Conservation (phyloP, 1,139 yeast genomes). For the Starmera stellimalicola region DNA sequence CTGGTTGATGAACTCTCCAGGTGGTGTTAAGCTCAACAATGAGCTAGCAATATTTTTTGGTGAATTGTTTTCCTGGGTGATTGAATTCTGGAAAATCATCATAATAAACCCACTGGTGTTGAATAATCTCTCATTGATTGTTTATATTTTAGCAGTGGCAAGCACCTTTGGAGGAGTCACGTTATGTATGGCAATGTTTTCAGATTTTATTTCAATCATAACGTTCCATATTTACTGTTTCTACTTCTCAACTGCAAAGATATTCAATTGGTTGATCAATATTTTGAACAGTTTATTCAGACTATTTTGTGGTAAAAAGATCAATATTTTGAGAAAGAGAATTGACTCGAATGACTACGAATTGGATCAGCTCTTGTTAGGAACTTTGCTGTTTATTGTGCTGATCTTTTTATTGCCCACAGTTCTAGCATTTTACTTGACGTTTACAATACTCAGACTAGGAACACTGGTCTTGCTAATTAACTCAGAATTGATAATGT, state of each 20-base stretch:
- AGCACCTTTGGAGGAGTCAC: constrained; percentile 52
- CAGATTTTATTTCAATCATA: constrained; percentile 55
- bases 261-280: constrained; percentile 67
- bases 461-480: constrained; percentile 41
- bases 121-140: constrained; percentile 24
- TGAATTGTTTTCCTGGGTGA: constrained; percentile 78
- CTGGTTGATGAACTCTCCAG: constrained; percentile 87
- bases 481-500: constrained; percentile 49
- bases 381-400: constrained; percentile 80
- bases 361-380: constrained; percentile 77
- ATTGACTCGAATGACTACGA: constrained; percentile 80
- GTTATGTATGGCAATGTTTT: constrained; percentile 51
- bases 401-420: constrained; percentile 78
- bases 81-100: constrained; percentile 51
- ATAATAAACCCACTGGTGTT: constrained; percentile 20
- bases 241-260: constrained; percentile 68
- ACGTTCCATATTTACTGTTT: constrained; percentile 72
- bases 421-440: constrained; percentile 70
- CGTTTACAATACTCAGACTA: constrained; percentile 57
- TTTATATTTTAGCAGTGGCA: constrained; percentile 29
- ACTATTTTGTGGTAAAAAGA: constrained; percentile 83
- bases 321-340: constrained; percentile 73
- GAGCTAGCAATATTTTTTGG: constrained; percentile 84
- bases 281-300: constrained; percentile 69
- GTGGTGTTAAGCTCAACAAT: constrained; percentile 85